Percentiles rank a stretch among this genome's conserved stretches.
Evolutionary conservation across 176 grass and related monocot species (phyloP).

Genomic region (Luzula sylvatica): DNA sequence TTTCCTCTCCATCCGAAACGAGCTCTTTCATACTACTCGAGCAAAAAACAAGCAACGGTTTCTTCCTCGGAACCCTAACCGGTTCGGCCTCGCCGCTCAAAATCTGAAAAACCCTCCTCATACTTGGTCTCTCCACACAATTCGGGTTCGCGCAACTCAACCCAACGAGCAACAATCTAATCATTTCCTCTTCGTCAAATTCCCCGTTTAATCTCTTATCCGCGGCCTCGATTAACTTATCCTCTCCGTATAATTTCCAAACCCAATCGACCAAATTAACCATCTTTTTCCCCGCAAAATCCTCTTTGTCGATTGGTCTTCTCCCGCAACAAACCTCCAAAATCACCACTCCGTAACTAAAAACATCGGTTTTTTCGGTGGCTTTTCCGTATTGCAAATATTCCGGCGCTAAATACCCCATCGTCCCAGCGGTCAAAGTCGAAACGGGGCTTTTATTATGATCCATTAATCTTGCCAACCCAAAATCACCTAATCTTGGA

Average conservation of each 20-base stretch:
- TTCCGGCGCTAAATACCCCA: conserved; percentile 92
- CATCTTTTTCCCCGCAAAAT: conserved; percentile 19
- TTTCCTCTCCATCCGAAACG: conserved; percentile 41
- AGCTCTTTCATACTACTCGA: conserved; percentile 78
- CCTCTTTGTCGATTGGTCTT: conserved; percentile 58
- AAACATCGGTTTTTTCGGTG: conserved; percentile 81
- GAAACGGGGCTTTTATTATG: conserved; percentile 80
- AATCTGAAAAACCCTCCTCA: conserved; percentile 84
- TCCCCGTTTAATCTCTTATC: conserved; percentile 41
- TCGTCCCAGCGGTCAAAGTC: conserved; percentile 79
- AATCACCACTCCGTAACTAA: conserved; percentile 82
- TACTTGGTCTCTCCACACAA: conserved; percentile 62
- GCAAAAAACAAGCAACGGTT: conserved; percentile 81
- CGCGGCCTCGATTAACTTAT: conserved; percentile 55
- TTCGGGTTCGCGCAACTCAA: conserved; percentile 85
- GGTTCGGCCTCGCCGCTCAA: conserved; percentile 67
- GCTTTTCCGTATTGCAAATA: conserved; percentile 92
- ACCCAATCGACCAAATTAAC: conserved; percentile 91
- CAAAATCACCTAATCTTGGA: conserved; percentile 77
- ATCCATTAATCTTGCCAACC: conserved; percentile 70
- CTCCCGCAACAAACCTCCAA: conserved; percentile 82
- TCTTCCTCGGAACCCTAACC: conserved; percentile 44
- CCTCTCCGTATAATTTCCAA: conserved; percentile 67
- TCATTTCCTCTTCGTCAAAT: conserved; percentile 56
- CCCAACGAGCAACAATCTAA: conserved; percentile 59